A percentile compares a stretch with the other conserved stretches of the same genome.
Evolutionary conservation across 768 basidiomycete species (phyloP).

Genomic region (Paxillus involutus): DNA sequence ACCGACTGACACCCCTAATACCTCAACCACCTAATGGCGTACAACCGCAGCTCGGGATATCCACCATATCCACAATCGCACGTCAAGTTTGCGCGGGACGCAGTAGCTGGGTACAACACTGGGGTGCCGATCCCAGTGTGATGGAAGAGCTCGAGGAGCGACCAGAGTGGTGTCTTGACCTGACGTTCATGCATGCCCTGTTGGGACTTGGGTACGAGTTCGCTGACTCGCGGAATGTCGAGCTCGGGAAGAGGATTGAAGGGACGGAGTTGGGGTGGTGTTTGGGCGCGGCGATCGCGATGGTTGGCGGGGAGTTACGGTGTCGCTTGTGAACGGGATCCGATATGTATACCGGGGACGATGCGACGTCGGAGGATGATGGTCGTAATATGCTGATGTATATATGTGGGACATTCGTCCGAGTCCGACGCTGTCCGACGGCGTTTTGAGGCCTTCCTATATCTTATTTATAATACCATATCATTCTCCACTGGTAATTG

Average conservation of each 20-base stretch:
- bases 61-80: slow-evolving; percentile 65
- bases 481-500: too few relatives aligned
- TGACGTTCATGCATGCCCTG: slow-evolving; percentile 93
- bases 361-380: too few relatives aligned
- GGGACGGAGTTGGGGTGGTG: slow-evolving; percentile 96
- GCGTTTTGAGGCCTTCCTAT: too few relatives aligned
- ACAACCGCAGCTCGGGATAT: slow-evolving; percentile 43
- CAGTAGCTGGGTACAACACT: slow-evolving; percentile 51
- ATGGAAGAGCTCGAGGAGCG: slow-evolving; percentile 74
- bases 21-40: slow-evolving; percentile 22
- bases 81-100: slow-evolving; percentile 72
- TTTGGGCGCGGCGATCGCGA: slow-evolving; percentile 78
- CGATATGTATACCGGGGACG: too few relatives aligned
- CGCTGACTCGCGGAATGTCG: slow-evolving; percentile 60
- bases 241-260: slow-evolving; percentile 82
- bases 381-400: too few relatives aligned
- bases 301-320: slow-evolving; percentile 61
- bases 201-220: slow-evolving; percentile 92
- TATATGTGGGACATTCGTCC: too few relatives aligned
- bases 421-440: too few relatives aligned
- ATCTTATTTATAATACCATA: too few relatives aligned
- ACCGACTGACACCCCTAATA: slow-evolving; percentile 83
- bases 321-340: slow-evolving; percentile 39
- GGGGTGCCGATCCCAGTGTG: slow-evolving; percentile 44
- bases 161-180: slow-evolving; percentile 94